Percentiles rank a stretch among this genome's conserved stretches.
phyloP scores from a whole-genome alignment of 129 eudicot species.

The Apium graveolens region DNA sequence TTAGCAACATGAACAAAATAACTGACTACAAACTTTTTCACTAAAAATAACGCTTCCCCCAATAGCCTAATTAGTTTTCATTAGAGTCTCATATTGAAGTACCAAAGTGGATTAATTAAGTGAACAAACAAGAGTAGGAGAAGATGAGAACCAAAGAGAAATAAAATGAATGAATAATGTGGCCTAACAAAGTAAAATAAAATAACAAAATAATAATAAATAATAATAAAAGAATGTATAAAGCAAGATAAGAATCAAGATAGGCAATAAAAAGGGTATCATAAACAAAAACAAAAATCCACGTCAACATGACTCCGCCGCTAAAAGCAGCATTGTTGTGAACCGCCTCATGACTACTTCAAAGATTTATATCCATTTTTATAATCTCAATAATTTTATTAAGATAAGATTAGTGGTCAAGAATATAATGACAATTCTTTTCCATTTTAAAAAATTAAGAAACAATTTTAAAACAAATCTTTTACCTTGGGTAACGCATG shows the following conservation, averaged over 20 bases:
- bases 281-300: neutral
- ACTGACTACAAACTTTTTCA: too few relatives aligned
- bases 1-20: too few relatives aligned
- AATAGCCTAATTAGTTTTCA: too few relatives aligned
- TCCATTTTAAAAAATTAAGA: neutral
- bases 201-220: too few relatives aligned
- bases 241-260: neutral
- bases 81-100: too few relatives aligned
- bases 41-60: too few relatives aligned
- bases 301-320: conserved; percentile 4
- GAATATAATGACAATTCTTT: neutral
- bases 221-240: too few relatives aligned
- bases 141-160: too few relatives aligned
- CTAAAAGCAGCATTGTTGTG: neutral
- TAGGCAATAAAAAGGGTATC: neutral
- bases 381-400: neutral
- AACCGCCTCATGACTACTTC: neutral
- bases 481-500: neutral
- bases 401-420: neutral
- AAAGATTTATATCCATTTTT: neutral
- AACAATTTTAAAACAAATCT: neutral
- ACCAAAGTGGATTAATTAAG: too few relatives aligned
- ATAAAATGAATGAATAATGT: too few relatives aligned
- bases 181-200: too few relatives aligned
- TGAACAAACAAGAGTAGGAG: too few relatives aligned